Base-by-base conservation (phyloP, 768 basidiomycete genomes). In the Serpula lacrymans region DNA sequence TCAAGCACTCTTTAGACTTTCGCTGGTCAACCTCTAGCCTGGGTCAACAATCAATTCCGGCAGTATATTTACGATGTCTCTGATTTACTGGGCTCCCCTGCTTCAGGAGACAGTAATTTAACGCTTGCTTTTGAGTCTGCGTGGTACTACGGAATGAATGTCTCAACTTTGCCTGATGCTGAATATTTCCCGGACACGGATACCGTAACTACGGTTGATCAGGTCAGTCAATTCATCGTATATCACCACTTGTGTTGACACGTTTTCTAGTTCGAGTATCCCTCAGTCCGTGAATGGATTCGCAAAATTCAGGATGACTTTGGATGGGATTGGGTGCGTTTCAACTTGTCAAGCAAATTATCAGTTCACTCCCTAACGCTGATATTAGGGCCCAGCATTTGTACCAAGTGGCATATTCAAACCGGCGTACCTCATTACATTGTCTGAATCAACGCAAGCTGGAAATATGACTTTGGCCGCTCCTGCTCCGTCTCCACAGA, bases 261-360 rank as follows among this genome's bases (percentile, higher is more conserved):
- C 33, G 31, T 24, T 11, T 14, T 31, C 10, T 28, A 77, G 74
- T 77, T 66, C 39, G 77, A 77, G 47, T 77, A 72, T 45, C 70
- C 75, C 8, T 67, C 63, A 10, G 64, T 71, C 25, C 70, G 70
- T 35, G 62, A 67, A 21, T 78, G 65, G 57, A 62, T 77, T 20
- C 68, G 77, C 1, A 78, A 81, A 51, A 63, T 67, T 3, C 61
- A 69, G 23, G 70, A 68, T 3, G 77, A 81, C 50, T 80, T 78
- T 45, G 78, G 79, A 1, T 81, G 77, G 77, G 77, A 80, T 55
- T 80, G 76, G 77, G 74, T 77, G 42, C 18, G 55, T 41, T 18
- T 17, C 16, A 7, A 14, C 21, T 42, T 34, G 3, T 36, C 21
- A 17, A 20, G 16, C 16, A 11, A 37, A 9, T 16, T 24, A 32